These are phyloP conservation scores for Canavalia gladiata DNA, from an alignment of 306 rosid genomes.

Conservation along the genomic window DNA sequence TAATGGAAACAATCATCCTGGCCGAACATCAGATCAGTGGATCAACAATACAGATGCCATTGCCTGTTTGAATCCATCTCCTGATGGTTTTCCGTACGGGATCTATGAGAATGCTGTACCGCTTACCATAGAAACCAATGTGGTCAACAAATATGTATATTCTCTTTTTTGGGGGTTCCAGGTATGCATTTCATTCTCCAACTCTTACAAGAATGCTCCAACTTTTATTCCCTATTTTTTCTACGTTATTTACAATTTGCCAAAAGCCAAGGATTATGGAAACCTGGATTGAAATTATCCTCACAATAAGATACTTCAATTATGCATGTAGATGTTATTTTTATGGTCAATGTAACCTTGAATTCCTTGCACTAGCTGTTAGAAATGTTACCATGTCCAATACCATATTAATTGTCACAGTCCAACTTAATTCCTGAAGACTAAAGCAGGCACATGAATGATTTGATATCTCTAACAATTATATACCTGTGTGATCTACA, in stretches of 20 bases:
- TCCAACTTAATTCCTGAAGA: neutral
- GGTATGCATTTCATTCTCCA: conserved; percentile 31
- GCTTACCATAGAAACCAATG: conserved; percentile 37
- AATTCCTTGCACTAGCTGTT: neutral
- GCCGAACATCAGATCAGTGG: conserved; percentile 34
- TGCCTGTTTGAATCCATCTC: conserved; percentile 55
- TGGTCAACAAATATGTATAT: conserved; percentile 48
- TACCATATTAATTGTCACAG: neutral
- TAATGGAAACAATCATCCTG: neutral
- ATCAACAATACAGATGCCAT: conserved; percentile 35
- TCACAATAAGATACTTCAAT: too few relatives aligned
- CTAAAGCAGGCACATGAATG: neutral
- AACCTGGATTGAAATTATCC: too few relatives aligned
- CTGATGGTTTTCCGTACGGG: conserved; percentile 42
- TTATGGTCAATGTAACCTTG: neutral
- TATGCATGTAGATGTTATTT: too few relatives aligned
- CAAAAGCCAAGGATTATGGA: too few relatives aligned
- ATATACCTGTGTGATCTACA: conserved; percentile 49
- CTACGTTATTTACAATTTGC: too few relatives aligned
- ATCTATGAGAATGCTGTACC: conserved; percentile 40
- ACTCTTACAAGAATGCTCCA: too few relatives aligned
- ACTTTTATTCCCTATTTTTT: too few relatives aligned
- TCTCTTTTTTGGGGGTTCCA: conserved; percentile 55
- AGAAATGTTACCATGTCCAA: neutral
- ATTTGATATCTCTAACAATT: conserved; percentile 32